Evolutionary conservation across 495 filamentous ascomycete genomes (phyloP), one percentile per base, ranked within the genome.

Genomic region (Delitschia confertaspora): DNA sequence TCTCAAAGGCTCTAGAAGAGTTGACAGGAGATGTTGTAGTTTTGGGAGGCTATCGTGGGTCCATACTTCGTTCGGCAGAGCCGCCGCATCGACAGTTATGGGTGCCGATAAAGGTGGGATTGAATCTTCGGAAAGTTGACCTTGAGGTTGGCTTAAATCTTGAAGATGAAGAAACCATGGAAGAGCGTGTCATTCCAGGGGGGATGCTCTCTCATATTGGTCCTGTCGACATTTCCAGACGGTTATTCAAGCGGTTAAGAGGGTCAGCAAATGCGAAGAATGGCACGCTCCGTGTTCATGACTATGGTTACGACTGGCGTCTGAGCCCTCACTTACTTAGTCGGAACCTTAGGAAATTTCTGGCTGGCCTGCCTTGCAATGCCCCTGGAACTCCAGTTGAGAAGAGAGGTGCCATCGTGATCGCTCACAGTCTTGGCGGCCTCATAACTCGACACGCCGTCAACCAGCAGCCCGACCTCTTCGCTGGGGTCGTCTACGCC

Each of bases 291-390:
- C 71, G 87, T 27, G 76, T 95, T 2, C 82, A 83, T 62, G 80
- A 95, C 49, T 98, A 91, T 54, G 88, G 91, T 22, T 98, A 94
- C 57, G 89, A 98, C 60, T 98, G 89, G 89, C 76, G 91, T 21
- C 66, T 98, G 40, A 86, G 83, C 46, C 91, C 91, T 1, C 74
- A 83, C 54, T 64, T 89, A 1, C 72, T 93, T 2, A 85, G 82
- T 0, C 65, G 69, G 7, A 73, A 73, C 36, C 64, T 98, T 4
- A 73, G 81, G 20, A 58, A 68, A 22, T 95, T 82, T 48, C 66
- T 98, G 10, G 77, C 85, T 59, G 68, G 62, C 4, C 66, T 98
- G 2, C 83, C 78, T 1, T 88, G 78, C 30, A 95, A 95, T 61
- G 62, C 71, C 18, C 65, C 72, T 1, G 65, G 58, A 10, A 57